Conservation (phyloP, 2,329 filamentous ascomycete species). For the Fusarium circinatum region DNA sequence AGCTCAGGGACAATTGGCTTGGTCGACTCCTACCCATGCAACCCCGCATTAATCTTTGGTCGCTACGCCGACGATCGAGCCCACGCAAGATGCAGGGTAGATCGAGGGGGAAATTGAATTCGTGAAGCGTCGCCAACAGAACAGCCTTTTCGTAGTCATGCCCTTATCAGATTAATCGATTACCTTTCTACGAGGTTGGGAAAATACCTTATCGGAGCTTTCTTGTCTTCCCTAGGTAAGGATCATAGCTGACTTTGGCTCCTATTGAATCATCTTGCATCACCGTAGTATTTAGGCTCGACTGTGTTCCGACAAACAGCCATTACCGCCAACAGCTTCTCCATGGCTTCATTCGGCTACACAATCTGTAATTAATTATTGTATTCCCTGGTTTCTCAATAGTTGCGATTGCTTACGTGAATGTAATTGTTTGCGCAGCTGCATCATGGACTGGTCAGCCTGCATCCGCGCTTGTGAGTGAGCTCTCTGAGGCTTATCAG, state of each 20-base stretch:
- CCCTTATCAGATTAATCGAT: background rate
- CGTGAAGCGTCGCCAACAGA: background rate
- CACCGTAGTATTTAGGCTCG: rapidly evolving
- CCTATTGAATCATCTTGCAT: rapidly evolving
- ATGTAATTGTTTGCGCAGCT: background rate
- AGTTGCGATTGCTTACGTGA: background rate
- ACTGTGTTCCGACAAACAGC: rapidly evolving
- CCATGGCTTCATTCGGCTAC: no score
- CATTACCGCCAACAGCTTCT: no score
- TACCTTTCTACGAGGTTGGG: rapidly evolving
- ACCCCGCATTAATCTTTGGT: background rate
- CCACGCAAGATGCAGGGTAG: background rate
- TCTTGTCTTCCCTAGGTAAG: no score
- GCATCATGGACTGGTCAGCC: background rate
- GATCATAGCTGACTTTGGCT: no score
- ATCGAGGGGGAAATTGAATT: background rate
- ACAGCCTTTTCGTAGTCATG: background rate
- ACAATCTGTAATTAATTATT: rapidly evolving
- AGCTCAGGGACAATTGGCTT: background rate
- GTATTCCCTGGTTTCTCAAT: rapidly evolving
- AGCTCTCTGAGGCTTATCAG: background rate
- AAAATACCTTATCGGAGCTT: rapidly evolving
- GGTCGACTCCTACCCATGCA: background rate
- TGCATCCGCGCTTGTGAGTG: background rate
- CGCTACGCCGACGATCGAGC: background rate